phyloP scores from a whole-genome alignment of 306 rosid species.

The Benincasa hispida region DNA sequence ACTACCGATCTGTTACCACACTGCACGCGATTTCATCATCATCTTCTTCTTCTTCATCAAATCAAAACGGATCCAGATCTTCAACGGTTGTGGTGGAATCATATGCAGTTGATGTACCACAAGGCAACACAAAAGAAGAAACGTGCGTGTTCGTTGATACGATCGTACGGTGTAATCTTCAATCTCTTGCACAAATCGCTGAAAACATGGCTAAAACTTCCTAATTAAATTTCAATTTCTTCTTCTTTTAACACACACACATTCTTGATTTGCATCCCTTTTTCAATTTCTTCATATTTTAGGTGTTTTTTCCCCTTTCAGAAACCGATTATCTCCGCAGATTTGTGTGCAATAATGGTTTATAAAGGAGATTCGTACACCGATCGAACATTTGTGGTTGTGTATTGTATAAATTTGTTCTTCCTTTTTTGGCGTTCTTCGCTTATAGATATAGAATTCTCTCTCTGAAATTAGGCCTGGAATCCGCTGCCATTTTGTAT shows the following conservation, averaged over 20 bases:
- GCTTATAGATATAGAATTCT: neutral
- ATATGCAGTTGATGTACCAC: constrained; percentile 76
- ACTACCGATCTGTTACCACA: constrained; percentile 79
- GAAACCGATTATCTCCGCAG: neutral
- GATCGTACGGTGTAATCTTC: constrained; percentile 85
- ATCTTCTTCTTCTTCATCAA: neutral
- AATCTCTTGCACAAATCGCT: constrained; percentile 71
- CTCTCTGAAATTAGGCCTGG: neutral
- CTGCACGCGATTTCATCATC: constrained; percentile 27
- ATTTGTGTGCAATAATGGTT: neutral
- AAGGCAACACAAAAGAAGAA: constrained; percentile 74
- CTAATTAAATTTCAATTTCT: neutral
- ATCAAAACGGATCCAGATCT: constrained; percentile 22
- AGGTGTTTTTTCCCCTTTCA: neutral
- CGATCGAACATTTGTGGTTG: neutral
- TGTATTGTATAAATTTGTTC: neutral
- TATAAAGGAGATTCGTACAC: neutral
- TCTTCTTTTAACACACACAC: neutral
- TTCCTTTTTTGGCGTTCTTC: neutral
- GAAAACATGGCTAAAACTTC: constrained; percentile 36
- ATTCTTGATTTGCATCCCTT: neutral
- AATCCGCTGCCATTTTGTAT: neutral
- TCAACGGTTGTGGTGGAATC: constrained; percentile 72
- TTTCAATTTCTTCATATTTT: neutral
- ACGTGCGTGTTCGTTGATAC: constrained; percentile 90